phyloP scores from a whole-genome alignment of 805 yeast genomes.

The Myxozyma lipomycoides region DNA sequence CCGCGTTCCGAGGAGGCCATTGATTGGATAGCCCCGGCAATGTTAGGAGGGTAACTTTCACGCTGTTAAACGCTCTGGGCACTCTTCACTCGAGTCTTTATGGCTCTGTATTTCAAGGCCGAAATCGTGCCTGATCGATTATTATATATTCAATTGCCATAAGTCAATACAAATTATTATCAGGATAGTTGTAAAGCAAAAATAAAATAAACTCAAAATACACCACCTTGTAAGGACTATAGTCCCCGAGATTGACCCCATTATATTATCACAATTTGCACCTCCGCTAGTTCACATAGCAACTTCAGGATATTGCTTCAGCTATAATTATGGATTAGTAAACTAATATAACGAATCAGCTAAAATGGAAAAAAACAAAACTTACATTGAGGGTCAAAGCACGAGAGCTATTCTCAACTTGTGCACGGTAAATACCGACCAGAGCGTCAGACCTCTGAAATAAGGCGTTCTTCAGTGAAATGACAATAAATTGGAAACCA shows the following conservation, averaged over 20 bases:
- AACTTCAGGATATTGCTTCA: conserved; percentile 3
- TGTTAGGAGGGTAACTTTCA: background rate
- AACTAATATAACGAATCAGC: background rate
- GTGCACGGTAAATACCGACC: conserved; percentile 89
- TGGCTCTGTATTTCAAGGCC: no score
- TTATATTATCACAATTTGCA: no score
- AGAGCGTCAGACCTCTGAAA: conserved; percentile 86
- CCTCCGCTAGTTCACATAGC: background rate
- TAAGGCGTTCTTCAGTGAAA: conserved; percentile 79
- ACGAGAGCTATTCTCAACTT: conserved; percentile 63
- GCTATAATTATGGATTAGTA: background rate
- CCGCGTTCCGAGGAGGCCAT: conserved; percentile 7
- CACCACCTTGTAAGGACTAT: no score
- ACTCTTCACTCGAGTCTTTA: no score
- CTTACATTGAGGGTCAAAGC: conserved; percentile 66
- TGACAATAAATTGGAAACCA: conserved; percentile 84
- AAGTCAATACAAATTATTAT: background rate
- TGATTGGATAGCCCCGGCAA: conserved; percentile 10
- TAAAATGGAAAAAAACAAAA: background rate
- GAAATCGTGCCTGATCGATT: no score
- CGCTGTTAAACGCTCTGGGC: no score
- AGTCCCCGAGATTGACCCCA: no score
- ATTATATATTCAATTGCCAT: background rate
- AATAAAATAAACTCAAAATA: no score
- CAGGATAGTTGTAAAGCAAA: background rate